Conservation (phyloP, 2,329 filamentous ascomycete species). For the Thielaviopsis euricoi region DNA sequence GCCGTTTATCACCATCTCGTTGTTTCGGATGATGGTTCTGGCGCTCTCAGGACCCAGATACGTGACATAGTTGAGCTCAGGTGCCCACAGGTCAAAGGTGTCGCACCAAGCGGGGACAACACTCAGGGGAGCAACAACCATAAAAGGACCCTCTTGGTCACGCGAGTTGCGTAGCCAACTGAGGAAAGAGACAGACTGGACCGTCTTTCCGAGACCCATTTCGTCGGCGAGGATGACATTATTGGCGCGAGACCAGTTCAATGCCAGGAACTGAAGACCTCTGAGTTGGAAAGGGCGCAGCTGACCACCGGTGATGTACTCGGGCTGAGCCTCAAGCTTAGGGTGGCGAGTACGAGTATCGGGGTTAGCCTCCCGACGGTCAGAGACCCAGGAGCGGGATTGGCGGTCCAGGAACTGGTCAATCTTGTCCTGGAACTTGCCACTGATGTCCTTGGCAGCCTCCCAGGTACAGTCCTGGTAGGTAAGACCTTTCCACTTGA, state of each 20-base stretch:
- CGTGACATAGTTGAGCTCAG: conserved; percentile 90
- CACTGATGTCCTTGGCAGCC: conserved; percentile 52
- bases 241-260: conserved; percentile 87
- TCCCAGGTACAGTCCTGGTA: conserved; percentile 98
- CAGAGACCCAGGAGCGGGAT: conserved; percentile 63
- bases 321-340: conserved; percentile 64
- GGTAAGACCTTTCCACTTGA: conserved; percentile 91
- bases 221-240: conserved; percentile 97
- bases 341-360: conserved; percentile 58
- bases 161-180: conserved; percentile 90
- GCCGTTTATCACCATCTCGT: conserved; percentile 74
- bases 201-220: conserved; percentile 96
- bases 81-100: conserved; percentile 91
- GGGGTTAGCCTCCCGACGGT: conserved; percentile 58
- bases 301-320: conserved; percentile 70
- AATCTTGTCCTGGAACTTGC: conserved; percentile 73
- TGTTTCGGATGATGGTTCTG: conserved; percentile 72
- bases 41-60: conserved; percentile 84
- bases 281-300: conserved; percentile 86
- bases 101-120: conserved; percentile 98
- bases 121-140: conserved; percentile 92
- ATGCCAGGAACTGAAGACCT: conserved; percentile 85
- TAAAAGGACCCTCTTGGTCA: conserved; percentile 80
- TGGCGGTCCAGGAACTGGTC: conserved; percentile 79
- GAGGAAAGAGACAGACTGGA: conserved; percentile 92